Conservation (phyloP, 2,329 filamentous ascomycete genomes). For the Ascochyta fabae region DNA sequence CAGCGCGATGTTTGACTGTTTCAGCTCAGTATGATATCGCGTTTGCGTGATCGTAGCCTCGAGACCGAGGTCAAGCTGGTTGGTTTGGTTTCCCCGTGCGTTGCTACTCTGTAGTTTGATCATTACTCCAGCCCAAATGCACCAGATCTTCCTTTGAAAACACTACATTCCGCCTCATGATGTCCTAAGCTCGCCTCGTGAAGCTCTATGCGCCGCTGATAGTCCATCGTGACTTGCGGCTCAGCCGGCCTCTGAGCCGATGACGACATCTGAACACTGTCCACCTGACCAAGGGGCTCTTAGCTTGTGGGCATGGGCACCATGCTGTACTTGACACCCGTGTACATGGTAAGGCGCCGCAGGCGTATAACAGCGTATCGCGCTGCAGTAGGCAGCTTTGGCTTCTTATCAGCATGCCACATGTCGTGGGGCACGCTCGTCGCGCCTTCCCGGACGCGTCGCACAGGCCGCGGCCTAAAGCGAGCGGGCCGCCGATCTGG, state of each 20-base stretch:
- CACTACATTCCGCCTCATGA: constrained; percentile 5
- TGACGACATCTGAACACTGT: constrained; percentile 39
- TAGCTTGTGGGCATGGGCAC: constrained; percentile 3
- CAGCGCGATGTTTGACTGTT: neutral
- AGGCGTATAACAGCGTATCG: neutral
- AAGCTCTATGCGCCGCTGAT: constrained; percentile 23
- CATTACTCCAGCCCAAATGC: constrained; percentile 28
- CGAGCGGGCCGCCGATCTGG: constrained; percentile 24
- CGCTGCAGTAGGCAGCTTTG: neutral
- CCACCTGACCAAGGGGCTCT: constrained; percentile 22
- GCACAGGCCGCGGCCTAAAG: constrained; percentile 27
- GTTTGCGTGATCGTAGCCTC: constrained; percentile 2
- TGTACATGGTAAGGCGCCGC: neutral
- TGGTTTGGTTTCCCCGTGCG: constrained; percentile 19
- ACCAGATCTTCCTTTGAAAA: constrained; percentile 23
- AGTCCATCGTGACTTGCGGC: constrained; percentile 41
- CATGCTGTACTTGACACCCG: constrained; percentile 2
- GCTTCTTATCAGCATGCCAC: neutral
- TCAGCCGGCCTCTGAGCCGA: constrained; percentile 36
- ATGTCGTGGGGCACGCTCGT: constrained; percentile 23
- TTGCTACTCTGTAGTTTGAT: constrained; percentile 31
- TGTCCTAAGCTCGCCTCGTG: constrained; percentile 14
- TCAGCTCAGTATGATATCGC: neutral
- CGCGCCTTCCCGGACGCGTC: constrained; percentile 8
- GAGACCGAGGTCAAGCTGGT: constrained; percentile 3